Conservation (phyloP, 1,139 yeast genomes). For the Arxiozyma telluris region DNA sequence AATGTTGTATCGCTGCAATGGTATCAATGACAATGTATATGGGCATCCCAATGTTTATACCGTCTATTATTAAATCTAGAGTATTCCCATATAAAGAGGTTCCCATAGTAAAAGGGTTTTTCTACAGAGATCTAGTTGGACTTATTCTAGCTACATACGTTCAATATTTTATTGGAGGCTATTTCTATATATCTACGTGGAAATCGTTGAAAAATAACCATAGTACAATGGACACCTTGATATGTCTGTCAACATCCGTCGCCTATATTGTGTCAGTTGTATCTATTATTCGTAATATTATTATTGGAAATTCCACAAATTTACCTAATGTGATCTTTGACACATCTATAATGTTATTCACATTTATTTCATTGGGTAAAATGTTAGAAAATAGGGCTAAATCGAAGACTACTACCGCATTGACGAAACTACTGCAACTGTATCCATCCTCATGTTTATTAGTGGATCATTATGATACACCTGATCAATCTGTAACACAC, state of each 20-base stretch:
- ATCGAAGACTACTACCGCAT: constrained; percentile 85
- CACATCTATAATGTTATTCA: constrained; percentile 74
- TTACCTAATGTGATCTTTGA: constrained; percentile 78
- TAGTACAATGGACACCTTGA: constrained; percentile 95
- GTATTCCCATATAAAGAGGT: constrained; percentile 21
- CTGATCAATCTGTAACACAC: constrained; percentile 10
- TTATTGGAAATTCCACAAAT: constrained; percentile 14
- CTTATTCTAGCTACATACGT: constrained; percentile 54
- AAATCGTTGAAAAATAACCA: constrained; percentile 59
- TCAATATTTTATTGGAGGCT: constrained; percentile 53
- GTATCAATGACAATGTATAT: constrained; percentile 23
- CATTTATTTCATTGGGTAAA: constrained; percentile 81
- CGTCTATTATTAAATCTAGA: constrained; percentile 8
- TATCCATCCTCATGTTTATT: constrained; percentile 73
- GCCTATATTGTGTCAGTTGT: constrained; percentile 68
- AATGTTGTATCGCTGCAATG: constrained; percentile 30
- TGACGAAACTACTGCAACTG: constrained; percentile 68
- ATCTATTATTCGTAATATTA: constrained; percentile 42
- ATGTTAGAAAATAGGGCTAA: constrained; percentile 88
- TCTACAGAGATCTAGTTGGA: constrained; percentile 53
- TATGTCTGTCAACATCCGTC: constrained; percentile 71
- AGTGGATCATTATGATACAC: constrained; percentile 30
- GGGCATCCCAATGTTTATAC: constrained; percentile 23
- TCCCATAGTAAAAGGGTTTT: constrained; percentile 42
- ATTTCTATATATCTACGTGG: constrained; percentile 56